Percentiles rank a stretch among this genome's conserved stretches.
Evolutionary conservation across 1,284 basidiomycete genomes (phyloP).

Genomic region (Papiliotrema fonsecae): DNA sequence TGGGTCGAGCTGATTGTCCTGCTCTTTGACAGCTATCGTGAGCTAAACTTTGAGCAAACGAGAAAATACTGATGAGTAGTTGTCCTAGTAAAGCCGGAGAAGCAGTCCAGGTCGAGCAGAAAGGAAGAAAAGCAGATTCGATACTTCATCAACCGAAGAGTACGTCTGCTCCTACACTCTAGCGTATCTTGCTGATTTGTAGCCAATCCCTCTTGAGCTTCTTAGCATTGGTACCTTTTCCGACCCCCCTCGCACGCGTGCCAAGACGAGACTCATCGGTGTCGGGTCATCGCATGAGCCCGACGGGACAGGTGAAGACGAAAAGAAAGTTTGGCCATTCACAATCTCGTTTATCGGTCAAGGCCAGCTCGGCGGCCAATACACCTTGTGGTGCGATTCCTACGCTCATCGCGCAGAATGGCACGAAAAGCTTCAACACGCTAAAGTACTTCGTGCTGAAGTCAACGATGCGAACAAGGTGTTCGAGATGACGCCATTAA

Average conservation of each 20-base stretch:
- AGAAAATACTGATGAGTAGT: conserved; percentile 51
- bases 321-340: conserved; percentile 63
- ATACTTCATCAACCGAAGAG: conserved; percentile 61
- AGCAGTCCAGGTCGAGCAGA: conserved; percentile 65
- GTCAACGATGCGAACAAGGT: conserved; percentile 88
- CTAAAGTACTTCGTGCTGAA: conserved; percentile 72
- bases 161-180: conserved; percentile 47
- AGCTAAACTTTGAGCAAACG: conserved; percentile 35
- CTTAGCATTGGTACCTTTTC: conserved; percentile 74
- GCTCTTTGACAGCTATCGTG: conserved; percentile 88
- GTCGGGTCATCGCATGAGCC: conserved; percentile 18
- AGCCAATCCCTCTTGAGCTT: conserved; percentile 87
- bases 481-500: conserved; percentile 81
- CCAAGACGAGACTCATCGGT: conserved; percentile 36
- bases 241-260: conserved; percentile 45
- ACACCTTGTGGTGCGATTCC: conserved; percentile 80
- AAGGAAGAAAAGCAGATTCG: conserved; percentile 53
- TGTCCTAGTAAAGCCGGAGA: conserved; percentile 77
- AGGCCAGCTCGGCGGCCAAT: conserved; percentile 72
- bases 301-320: conserved; percentile 46
- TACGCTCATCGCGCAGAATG: conserved; percentile 71
- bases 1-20: conserved; percentile 84
- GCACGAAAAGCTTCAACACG: conserved; percentile 84
- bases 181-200: background rate
- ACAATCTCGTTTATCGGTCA: conserved; percentile 74